Evolutionary conservation across 2,329 filamentous ascomycete genomes (phyloP).

Genomic region (Pseudogymnoascus sp.): DNA sequence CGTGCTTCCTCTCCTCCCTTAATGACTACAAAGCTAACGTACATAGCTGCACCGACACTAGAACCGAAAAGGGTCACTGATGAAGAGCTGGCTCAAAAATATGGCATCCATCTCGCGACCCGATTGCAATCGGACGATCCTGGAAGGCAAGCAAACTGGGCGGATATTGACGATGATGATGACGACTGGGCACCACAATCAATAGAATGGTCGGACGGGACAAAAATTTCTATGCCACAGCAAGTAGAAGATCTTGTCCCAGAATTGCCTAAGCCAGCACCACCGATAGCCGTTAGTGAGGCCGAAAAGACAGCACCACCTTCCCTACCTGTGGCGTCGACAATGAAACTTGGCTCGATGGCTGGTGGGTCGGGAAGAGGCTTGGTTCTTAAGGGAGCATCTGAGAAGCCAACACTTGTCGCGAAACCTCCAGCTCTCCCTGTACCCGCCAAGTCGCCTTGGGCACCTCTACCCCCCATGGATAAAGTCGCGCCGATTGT

Average conservation of each 20-base stretch:
- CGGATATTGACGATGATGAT: conserved; percentile 81
- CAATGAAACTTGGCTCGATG: conserved; percentile 24
- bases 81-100: conserved; percentile 75
- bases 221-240: conserved; percentile 67
- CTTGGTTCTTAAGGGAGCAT: conserved; percentile 54
- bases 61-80: conserved; percentile 79
- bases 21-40: conserved; percentile 21
- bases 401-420: conserved; percentile 65
- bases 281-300: conserved; percentile 22
- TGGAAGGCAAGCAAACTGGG: conserved; percentile 75
- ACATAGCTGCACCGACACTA: conserved; percentile 51
- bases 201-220: conserved; percentile 83
- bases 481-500: conserved; percentile 67
- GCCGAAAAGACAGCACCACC: conserved; percentile 25
- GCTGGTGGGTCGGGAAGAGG: conserved; percentile 39
- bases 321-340: conserved; percentile 23
- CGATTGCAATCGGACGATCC: conserved; percentile 68
- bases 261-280: conserved; percentile 16
- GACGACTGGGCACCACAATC: conserved; percentile 81
- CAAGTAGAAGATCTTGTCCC: conserved; percentile 39
- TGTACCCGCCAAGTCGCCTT: conserved; percentile 77
- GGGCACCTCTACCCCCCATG: conserved; percentile 78
- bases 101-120: conserved; percentile 77
- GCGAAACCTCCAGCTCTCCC: conserved; percentile 61
- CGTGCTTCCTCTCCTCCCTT: conserved; percentile 28